Conservation (phyloP, 2,329 filamentous ascomycete genomes). For the Cytospora piceae region DNA sequence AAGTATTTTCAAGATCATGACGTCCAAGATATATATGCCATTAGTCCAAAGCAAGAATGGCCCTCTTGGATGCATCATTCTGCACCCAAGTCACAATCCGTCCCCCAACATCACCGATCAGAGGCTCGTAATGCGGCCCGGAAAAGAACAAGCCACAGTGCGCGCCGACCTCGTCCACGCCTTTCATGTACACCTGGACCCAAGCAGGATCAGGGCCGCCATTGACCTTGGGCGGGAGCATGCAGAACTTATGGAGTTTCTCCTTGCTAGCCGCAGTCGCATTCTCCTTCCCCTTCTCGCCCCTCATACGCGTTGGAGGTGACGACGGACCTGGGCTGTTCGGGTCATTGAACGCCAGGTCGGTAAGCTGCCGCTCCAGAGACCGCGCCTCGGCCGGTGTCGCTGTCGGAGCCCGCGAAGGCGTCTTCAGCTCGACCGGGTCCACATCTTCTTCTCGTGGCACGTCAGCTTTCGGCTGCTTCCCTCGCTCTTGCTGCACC, state of each 20-base stretch:
- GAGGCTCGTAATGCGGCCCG: conserved; percentile 71
- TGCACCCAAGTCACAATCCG: conserved; percentile 72
- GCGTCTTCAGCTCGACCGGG: conserved; percentile 7
- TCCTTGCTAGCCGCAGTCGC: conserved; percentile 23
- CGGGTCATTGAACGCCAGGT: conserved; percentile 23
- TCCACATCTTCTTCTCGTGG: conserved; percentile 2
- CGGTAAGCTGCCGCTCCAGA: conserved; percentile 28
- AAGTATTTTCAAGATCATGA: neutral
- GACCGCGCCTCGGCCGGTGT: conserved; percentile 21
- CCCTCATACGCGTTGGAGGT: conserved; percentile 18
- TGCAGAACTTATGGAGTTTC: conserved; percentile 78
- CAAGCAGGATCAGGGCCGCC: conserved; percentile 71
- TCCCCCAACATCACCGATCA: conserved; percentile 76
- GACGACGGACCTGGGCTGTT: conserved; percentile 2
- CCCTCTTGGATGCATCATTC: conserved; percentile 57
- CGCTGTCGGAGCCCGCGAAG: conserved; percentile 15
- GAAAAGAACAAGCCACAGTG: conserved; percentile 82
- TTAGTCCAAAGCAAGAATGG: conserved; percentile 40
- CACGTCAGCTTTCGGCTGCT: conserved; percentile 27
- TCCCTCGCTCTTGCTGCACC: conserved; percentile 29
- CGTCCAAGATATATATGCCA: neutral
- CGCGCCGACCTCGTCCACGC: conserved; percentile 82
- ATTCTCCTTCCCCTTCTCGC: conserved; percentile 43
- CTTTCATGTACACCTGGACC: conserved; percentile 79
- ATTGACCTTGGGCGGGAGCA: conserved; percentile 59